Conservation (phyloP, 1,139 yeast genomes). For the Meyerozyma elateridarum region DNA sequence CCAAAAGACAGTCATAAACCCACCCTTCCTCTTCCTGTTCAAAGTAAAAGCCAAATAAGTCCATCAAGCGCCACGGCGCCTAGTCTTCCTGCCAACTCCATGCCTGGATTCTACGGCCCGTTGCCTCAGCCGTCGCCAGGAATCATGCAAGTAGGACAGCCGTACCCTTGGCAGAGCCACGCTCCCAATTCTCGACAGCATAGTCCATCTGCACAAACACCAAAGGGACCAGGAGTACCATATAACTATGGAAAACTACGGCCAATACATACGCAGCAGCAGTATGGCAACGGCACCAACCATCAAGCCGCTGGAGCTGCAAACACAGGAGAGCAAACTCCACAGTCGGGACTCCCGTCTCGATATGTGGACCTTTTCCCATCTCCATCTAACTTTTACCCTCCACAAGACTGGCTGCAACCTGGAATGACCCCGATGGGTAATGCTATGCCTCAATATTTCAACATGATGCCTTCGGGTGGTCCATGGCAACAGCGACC, state of each 20-base stretch:
- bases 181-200: slow-evolving; percentile 1
- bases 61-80: slow-evolving; percentile 43
- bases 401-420: slow-evolving; percentile 38
- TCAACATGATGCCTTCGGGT: slow-evolving; percentile 3
- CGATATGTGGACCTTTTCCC: slow-evolving; percentile 54
- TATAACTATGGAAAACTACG: slow-evolving; percentile 1
- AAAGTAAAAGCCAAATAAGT: slow-evolving; percentile 40
- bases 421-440: slow-evolving; percentile 2
- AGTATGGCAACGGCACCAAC: neutral
- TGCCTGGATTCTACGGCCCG: slow-evolving; percentile 12
- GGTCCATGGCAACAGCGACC: slow-evolving; percentile 3
- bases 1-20: slow-evolving; percentile 38
- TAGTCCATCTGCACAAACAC: neutral
- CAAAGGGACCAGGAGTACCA: neutral
- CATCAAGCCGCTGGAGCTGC: slow-evolving; percentile 5
- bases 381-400: slow-evolving; percentile 48
- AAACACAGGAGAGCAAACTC: slow-evolving; percentile 42
- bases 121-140: slow-evolving; percentile 4
- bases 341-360: slow-evolving; percentile 46
- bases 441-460: slow-evolving; percentile 1
- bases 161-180: slow-evolving; percentile 1
- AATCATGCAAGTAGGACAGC: neutral
- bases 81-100: slow-evolving; percentile 24
- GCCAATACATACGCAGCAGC: slow-evolving; percentile 2
- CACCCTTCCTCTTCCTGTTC: slow-evolving; percentile 37